These are phyloP conservation scores for Grosmannia penicillata DNA, from an alignment of 2,329 filamentous ascomycete genomes.

Conservation along the genomic window DNA sequence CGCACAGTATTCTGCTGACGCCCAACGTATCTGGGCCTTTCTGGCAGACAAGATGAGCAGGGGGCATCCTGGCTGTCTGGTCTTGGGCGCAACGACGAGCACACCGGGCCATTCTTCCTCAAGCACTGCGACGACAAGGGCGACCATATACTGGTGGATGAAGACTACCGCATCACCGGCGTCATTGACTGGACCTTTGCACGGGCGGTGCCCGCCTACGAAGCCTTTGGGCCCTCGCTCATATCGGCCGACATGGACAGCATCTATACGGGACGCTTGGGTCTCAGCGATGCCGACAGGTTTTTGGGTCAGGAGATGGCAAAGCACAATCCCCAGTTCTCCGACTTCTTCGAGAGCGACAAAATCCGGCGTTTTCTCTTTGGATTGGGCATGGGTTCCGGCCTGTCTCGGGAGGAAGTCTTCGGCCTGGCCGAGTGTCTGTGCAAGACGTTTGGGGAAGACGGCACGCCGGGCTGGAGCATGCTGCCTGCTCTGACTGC, in stretches of 20 bases:
- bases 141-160: conserved; percentile 23
- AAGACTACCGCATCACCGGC: conserved; percentile 28
- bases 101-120: not conserved
- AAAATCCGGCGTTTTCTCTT: conserved; percentile 2
- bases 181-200: conserved; percentile 17
- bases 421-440: not conserved
- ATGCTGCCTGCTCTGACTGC: not conserved
- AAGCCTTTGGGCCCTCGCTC: conserved; percentile 17
- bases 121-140: conserved; percentile 20
- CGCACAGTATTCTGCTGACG: conserved; percentile 1
- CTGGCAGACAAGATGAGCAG: not conserved
- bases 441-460: not conserved
- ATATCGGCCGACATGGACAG: not conserved
- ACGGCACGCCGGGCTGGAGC: too few species aligned
- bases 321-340: not conserved
- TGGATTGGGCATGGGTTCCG: conserved; percentile 1
- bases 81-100: too few species aligned
- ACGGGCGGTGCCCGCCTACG: conserved; percentile 18
- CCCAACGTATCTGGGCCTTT: not conserved
- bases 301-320: not conserved
- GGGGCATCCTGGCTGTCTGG: too few species aligned
- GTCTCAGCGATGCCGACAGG: conserved; percentile 2
- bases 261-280: not conserved
- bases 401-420: not conserved
- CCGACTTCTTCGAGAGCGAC: conserved; percentile 1